phyloP scores from a whole-genome alignment of 352 stramenopile species.

The Phytophthora fragariae region DNA sequence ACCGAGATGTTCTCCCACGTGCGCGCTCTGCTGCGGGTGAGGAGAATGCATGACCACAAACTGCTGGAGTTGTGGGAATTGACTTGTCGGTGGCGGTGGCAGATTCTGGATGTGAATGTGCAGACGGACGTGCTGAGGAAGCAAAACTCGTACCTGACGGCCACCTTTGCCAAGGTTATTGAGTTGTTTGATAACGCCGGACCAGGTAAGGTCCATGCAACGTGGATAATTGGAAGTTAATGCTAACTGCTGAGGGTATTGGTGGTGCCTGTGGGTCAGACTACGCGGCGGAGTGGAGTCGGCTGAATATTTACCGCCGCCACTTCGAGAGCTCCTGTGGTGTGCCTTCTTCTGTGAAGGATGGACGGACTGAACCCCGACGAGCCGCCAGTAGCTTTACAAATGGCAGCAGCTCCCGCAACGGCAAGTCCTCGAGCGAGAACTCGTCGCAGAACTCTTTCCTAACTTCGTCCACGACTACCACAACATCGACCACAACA shows the following conservation, averaged over 20 bases:
- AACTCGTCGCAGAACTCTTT: slow-evolving; percentile 33
- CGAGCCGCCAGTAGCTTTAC: slow-evolving; percentile 16
- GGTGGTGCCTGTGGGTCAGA: slow-evolving; percentile 38
- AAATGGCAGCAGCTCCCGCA: slow-evolving; percentile 26
- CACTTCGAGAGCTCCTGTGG: slow-evolving; percentile 84
- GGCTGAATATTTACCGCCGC: slow-evolving; percentile 78
- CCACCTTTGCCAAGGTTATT: slow-evolving; percentile 67
- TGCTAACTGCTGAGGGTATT: neutral
- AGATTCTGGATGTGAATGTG: slow-evolving; percentile 80
- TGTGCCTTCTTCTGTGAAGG: slow-evolving; percentile 58
- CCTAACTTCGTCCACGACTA: slow-evolving; percentile 22
- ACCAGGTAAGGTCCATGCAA: slow-evolving; percentile 42
- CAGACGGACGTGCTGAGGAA: slow-evolving; percentile 70
- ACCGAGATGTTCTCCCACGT: slow-evolving; percentile 83
- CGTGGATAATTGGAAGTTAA: neutral
- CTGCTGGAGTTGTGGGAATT: neutral
- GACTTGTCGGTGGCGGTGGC: slow-evolving; percentile 9
- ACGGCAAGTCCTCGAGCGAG: slow-evolving; percentile 17
- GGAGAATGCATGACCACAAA: neutral
- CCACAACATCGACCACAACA: slow-evolving; percentile 19
- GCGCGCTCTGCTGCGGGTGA: slow-evolving; percentile 70
- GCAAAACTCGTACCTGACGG: slow-evolving; percentile 71
- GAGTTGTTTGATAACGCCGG: slow-evolving; percentile 71
- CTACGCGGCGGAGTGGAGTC: slow-evolving; percentile 75
- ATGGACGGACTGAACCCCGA: slow-evolving; percentile 36